phyloP scores from a whole-genome alignment of 2,329 filamentous ascomycete genomes.

The Trichoderma endophyticum region DNA sequence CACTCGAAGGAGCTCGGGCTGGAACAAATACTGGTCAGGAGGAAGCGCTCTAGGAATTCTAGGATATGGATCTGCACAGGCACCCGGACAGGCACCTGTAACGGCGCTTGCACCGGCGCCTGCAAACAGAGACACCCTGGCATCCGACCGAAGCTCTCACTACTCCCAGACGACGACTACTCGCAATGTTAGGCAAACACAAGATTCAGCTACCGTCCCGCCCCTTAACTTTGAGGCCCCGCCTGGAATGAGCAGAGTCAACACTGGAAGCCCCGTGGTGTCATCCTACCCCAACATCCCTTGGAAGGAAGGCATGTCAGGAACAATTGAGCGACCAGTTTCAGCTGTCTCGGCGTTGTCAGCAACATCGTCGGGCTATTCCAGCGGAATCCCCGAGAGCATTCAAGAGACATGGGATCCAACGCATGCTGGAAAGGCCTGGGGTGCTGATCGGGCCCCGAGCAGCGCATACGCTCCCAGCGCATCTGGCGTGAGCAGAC shows the following conservation, averaged over 20 bases:
- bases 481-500: slow-evolving; percentile 41
- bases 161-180: slow-evolving; percentile 44
- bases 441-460: slow-evolving; percentile 49
- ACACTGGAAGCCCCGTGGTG: slow-evolving; percentile 67
- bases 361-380: slow-evolving; percentile 49
- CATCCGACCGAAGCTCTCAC: slow-evolving; percentile 53
- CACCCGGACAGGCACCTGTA: background rate
- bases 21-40: slow-evolving; percentile 76
- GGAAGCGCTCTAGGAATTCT: slow-evolving; percentile 66
- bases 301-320: slow-evolving; percentile 56
- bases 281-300: slow-evolving; percentile 54
- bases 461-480: slow-evolving; percentile 51
- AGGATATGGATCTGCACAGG: slow-evolving; percentile 50
- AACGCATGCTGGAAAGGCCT: slow-evolving; percentile 42
- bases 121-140: slow-evolving; percentile 48
- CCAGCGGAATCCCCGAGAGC: slow-evolving; percentile 64
- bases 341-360: slow-evolving; percentile 37
- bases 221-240: slow-evolving; percentile 64
- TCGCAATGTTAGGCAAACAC: slow-evolving; percentile 47
- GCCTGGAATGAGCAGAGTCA: slow-evolving; percentile 62
- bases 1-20: slow-evolving; percentile 64
- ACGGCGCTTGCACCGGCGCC: background rate
- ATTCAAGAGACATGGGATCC: slow-evolving; percentile 56
- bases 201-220: slow-evolving; percentile 68
- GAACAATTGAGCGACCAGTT: slow-evolving; percentile 56